Conservation (phyloP, 805 yeast genomes). For the Sungouiella thailandica region DNA sequence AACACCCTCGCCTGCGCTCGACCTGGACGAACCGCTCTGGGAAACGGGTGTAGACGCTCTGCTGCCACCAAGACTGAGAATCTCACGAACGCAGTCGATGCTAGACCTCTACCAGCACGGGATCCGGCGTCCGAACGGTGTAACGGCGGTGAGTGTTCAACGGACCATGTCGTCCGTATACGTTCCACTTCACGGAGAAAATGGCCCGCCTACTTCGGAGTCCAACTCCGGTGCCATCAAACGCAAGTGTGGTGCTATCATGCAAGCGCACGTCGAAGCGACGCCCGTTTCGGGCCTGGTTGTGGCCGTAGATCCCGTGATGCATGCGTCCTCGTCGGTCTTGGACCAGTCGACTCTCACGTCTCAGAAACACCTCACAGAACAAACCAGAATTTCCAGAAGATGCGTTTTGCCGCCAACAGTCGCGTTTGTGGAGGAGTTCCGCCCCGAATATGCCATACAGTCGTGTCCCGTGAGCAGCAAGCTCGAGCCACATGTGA, state of each 20-base stretch:
- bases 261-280: slow-evolving; percentile 10
- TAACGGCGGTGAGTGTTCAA: slow-evolving; percentile 1
- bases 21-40: slow-evolving; percentile 13
- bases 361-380: neutral
- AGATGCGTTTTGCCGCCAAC: slow-evolving; percentile 20
- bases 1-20: slow-evolving; percentile 14
- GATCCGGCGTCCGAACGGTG: neutral
- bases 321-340: too few species aligned
- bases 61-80: neutral
- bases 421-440: slow-evolving; percentile 45
- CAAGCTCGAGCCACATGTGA: slow-evolving; percentile 46
- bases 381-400: neutral
- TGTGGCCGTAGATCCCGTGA: too few species aligned
- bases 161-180: slow-evolving; percentile 18
- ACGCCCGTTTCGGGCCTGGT: neutral
- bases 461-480: slow-evolving; percentile 53
- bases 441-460: slow-evolving; percentile 45
- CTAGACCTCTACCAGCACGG: slow-evolving; percentile 19
- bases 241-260: slow-evolving; percentile 20
- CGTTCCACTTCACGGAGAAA: slow-evolving; percentile 16
- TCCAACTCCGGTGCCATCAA: slow-evolving; percentile 17
- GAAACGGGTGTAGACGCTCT: slow-evolving; percentile 2
- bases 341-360: too few species aligned
- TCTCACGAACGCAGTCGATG: slow-evolving; percentile 34
- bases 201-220: slow-evolving; percentile 15